phyloP scores from a whole-genome alignment of 441 rosid genomes.

The Pelargonium fulgidum region DNA sequence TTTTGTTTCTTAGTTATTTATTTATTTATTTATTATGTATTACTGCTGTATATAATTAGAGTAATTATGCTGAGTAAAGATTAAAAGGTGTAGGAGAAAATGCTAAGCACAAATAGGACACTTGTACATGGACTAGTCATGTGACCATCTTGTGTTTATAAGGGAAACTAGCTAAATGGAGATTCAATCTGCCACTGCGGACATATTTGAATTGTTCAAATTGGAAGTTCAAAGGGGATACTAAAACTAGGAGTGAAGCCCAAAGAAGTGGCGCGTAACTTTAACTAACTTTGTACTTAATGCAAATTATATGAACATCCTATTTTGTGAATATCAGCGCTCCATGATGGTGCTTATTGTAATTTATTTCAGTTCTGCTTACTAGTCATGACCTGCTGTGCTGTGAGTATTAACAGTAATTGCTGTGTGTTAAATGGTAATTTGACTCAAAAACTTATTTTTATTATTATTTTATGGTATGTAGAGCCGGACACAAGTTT shows the following conservation, averaged over 20 bases:
- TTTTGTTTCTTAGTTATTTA: neutral
- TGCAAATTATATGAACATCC: neutral
- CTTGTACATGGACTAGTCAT: neutral
- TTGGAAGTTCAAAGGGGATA: neutral
- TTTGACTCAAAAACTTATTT: constrained; percentile 1
- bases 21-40: neutral
- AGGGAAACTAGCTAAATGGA: neutral
- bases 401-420: constrained; percentile 1
- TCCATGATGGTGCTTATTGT: neutral
- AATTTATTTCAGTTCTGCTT: neutral
- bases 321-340: neutral
- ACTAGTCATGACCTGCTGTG: constrained; percentile 1
- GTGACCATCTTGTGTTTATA: neutral
- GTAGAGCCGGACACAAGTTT: constrained; percentile 47
- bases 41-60: neutral
- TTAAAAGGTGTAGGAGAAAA: neutral
- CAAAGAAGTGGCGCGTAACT: neutral
- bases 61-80: neutral
- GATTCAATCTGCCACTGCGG: neutral
- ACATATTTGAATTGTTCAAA: neutral
- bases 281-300: neutral
- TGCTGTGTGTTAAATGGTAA: neutral
- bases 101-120: neutral
- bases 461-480: constrained; percentile 20
- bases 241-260: neutral